Evolutionary conservation across 1,139 yeast genomes (phyloP).

Genomic region (Groenewaldozyma auringiensis): DNA sequence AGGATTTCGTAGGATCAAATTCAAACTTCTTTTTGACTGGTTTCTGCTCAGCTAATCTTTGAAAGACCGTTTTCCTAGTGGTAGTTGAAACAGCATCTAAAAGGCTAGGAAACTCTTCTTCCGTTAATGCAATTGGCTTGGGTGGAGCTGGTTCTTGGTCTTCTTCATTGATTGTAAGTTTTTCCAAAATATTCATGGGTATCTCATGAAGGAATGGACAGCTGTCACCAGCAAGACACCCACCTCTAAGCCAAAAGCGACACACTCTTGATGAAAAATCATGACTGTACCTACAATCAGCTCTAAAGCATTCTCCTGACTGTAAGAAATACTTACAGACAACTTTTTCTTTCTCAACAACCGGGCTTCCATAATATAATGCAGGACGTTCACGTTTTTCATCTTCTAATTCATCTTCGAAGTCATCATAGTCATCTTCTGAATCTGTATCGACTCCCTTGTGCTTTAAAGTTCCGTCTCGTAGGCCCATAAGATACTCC

Average conservation of each 20-base stretch:
- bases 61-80: conserved; percentile 2
- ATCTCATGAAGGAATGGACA: conserved; percentile 36
- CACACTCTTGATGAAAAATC: conserved; percentile 36
- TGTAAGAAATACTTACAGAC: conserved; percentile 35
- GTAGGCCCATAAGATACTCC: conserved; percentile 19
- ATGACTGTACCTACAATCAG: conserved; percentile 40
- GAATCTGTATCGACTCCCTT: neutral
- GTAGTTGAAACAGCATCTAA: conserved; percentile 15
- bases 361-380: conserved; percentile 3
- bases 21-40: conserved; percentile 2
- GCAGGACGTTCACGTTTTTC: conserved; percentile 6
- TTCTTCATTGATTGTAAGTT: conserved; percentile 10
- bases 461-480: neutral
- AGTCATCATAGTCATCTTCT: neutral
- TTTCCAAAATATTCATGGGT: conserved; percentile 23
- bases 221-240: conserved; percentile 35
- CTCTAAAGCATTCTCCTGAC: conserved; percentile 35
- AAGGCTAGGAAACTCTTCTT: conserved; percentile 25
- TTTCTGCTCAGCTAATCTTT: neutral
- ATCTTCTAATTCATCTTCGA: conserved; percentile 2
- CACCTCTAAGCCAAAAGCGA: conserved; percentile 39
- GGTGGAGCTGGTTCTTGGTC: conserved; percentile 5
- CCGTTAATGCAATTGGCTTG: conserved; percentile 16
- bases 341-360: conserved; percentile 22
- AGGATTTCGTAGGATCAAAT: conserved; percentile 3